Conservation (phyloP, 768 basidiomycete species). For the Boletus subcaerulescens region DNA sequence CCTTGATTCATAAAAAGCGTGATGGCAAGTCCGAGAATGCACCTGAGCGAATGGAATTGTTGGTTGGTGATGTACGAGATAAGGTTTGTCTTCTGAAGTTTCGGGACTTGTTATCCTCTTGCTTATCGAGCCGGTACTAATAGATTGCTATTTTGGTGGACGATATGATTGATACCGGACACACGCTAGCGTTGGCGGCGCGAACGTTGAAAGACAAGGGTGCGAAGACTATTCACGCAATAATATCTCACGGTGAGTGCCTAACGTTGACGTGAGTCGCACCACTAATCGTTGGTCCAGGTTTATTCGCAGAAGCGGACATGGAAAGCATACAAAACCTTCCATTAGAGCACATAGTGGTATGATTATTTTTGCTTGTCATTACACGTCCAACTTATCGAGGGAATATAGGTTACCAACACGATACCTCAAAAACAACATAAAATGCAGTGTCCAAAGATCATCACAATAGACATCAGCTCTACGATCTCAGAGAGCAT, state of each 20-base stretch:
- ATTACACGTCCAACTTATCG: not conserved
- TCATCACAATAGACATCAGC: slow-evolving; percentile 88
- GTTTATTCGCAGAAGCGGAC: slow-evolving; percentile 75
- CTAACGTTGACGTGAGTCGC: not conserved
- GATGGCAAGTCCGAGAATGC: slow-evolving; percentile 62
- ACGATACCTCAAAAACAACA: slow-evolving; percentile 85
- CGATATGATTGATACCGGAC: slow-evolving; percentile 97
- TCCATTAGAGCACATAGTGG: slow-evolving; percentile 84
- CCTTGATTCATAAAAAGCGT: slow-evolving; percentile 90
- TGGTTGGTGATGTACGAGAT: slow-evolving; percentile 91
- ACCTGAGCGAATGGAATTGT: slow-evolving; percentile 83
- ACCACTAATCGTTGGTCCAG: slow-evolving; percentile 36
- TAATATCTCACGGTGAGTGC: slow-evolving; percentile 85
- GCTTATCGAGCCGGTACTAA: not conserved
- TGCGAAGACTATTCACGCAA: slow-evolving; percentile 78
- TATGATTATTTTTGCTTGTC: slow-evolving; percentile 34
- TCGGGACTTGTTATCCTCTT: not conserved
- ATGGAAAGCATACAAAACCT: slow-evolving; percentile 65
- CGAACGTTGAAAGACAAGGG: slow-evolving; percentile 88
- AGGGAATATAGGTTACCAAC: slow-evolving; percentile 77
- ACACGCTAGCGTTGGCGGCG: slow-evolving; percentile 81
- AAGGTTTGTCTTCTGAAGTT: slow-evolving; percentile 48
- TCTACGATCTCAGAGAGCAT: slow-evolving; percentile 95
- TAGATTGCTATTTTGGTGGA: slow-evolving; percentile 94
- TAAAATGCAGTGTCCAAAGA: slow-evolving; percentile 59